Evolutionary conservation across 768 basidiomycete genomes (phyloP).

Genomic region (Leucocoprinus birnbaumii): DNA sequence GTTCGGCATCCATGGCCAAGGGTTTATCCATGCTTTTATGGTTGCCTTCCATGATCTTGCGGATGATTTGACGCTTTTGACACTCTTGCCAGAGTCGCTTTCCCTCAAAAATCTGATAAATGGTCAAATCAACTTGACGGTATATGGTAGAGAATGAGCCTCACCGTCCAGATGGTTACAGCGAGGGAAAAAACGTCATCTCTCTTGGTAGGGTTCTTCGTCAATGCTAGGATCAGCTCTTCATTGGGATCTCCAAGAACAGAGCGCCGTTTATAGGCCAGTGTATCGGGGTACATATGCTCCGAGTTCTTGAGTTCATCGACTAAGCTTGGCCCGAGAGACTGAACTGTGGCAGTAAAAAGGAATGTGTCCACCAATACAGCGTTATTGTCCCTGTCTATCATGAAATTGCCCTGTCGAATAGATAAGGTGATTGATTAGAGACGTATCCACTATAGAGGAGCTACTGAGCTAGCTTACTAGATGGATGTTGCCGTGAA

Average conservation of each 20-base stretch:
- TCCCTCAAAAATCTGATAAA: neutral
- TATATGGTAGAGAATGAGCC: neutral
- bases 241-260: too few species aligned
- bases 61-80: neutral
- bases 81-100: neutral
- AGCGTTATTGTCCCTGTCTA: neutral
- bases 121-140: neutral
- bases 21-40: neutral
- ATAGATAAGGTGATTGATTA: too few species aligned
- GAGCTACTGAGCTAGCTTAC: neutral
- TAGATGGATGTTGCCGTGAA: constrained; percentile 2
- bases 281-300: neutral
- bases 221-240: too few species aligned
- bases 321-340: too few species aligned
- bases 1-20: neutral
- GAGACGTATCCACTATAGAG: too few species aligned
- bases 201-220: neutral
- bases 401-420: neutral
- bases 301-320: neutral
- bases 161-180: constrained; percentile 1
- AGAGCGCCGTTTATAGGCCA: neutral
- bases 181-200: constrained; percentile 1
- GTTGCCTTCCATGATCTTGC: neutral
- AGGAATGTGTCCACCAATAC: neutral
- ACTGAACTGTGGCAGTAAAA: neutral